Base-by-base conservation (phyloP, 352 stramenopile species). In the Globisporangium apiculatum region DNA sequence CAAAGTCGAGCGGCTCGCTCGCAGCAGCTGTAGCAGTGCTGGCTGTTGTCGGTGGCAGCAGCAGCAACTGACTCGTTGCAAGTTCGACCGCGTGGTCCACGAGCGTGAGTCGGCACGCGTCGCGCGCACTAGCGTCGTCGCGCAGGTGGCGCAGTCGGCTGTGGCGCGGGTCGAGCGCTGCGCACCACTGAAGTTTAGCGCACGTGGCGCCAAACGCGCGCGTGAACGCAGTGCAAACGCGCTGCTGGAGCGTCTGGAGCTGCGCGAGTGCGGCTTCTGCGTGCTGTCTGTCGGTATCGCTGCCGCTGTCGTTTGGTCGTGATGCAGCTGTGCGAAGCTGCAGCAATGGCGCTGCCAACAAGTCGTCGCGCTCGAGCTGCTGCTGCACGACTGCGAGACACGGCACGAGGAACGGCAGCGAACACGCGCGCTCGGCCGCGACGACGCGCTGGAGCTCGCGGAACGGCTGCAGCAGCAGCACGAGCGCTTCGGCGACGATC, bases 121-220 rank as follows among this genome's bases (percentile, higher is more conserved):
- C 69, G 17, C 68, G 70, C 45, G 73, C 62, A 14, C 66, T 31
- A 3, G 24, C 62, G n/a, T 67, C 62, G 14, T 79, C 73, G 0
- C 54, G 62, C 24, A 87, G 18, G 38, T 84, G 73, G 3, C 67
- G 69, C 63, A 82, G 66, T 5, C 68, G 66, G 18, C 62, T 74
- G 36, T 79, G 77, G 5, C 72, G 66, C 36, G 74, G 74, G 51
- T 86, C 76, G 15, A 83, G 48, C 15, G 67, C 55, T 9, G 72
- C 69, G 15, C 74, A 71, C 76, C 76, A 86, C 14, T 60, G 31
- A 7, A 82, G 55, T 12, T 70, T 56, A 0, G 42, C 41, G 48
- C 63, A 67, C 4, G 71, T 18, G 0, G 40, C 15, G 18, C 59
- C 61, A 31, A 66, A 77, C 3, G 41, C 40, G 18, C 35, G 46